A percentile compares a stretch with the other conserved stretches of the same genome.
phyloP scores from a whole-genome alignment of 2,329 filamentous ascomycete genomes.

The Exutisphaerella laricina region DNA sequence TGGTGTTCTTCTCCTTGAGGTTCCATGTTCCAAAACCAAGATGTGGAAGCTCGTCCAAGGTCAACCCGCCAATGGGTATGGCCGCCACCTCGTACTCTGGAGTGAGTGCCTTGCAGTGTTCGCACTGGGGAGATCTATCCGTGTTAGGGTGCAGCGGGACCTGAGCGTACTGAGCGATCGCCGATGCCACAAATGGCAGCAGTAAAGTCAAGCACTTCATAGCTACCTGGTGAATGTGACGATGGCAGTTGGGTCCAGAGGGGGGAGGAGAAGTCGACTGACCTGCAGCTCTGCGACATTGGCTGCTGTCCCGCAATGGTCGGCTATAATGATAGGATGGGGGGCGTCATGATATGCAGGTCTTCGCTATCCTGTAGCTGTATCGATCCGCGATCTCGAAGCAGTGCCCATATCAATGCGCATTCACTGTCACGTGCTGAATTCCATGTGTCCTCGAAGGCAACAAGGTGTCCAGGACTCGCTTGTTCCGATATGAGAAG shows the following conservation, averaged over 20 bases:
- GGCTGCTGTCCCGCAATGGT: background rate
- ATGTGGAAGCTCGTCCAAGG: conserved; percentile 29
- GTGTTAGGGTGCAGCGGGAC: conserved; percentile 2
- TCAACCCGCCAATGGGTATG: conserved; percentile 20
- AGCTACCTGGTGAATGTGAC: background rate
- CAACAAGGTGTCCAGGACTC: no score
- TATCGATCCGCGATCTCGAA: no score
- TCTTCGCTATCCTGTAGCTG: no score
- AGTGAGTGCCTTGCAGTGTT: no score
- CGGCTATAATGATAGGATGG: conserved; percentile 1
- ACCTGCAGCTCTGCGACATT: background rate
- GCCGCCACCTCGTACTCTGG: no score
- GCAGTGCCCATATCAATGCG: no score
- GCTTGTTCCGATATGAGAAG: no score
- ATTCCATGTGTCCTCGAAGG: no score
- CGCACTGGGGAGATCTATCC: no score
- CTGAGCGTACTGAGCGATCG: conserved; percentile 10
- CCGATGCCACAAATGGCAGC: conserved; percentile 24
- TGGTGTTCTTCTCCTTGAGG: conserved; percentile 32
- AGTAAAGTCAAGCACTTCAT: conserved; percentile 18
- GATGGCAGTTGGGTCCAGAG: background rate
- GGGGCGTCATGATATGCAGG: conserved; percentile 4
- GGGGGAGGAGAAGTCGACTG: background rate
- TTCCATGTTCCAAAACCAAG: conserved; percentile 39
- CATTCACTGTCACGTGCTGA: no score